Evolutionary conservation across 2,329 filamentous ascomycete genomes (phyloP).

Genomic region (Teratosphaeria destructans): DNA sequence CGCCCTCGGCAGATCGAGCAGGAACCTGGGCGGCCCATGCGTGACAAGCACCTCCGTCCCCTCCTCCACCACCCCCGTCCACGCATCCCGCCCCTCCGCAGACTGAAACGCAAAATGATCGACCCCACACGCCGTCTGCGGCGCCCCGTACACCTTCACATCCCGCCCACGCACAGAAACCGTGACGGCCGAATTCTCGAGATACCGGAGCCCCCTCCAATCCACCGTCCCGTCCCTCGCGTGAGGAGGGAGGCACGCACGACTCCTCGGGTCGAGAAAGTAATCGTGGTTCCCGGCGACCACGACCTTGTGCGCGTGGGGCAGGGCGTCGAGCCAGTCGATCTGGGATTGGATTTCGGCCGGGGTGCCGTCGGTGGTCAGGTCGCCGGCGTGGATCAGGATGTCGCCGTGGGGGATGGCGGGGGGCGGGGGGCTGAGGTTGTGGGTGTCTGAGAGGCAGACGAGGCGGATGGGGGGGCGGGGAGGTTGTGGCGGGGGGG

Average conservation of each 20-base stretch:
- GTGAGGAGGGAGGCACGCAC: conserved; percentile 37
- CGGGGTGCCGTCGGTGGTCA: conserved; percentile 62
- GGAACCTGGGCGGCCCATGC: conserved; percentile 66
- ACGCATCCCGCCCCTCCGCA: conserved; percentile 52
- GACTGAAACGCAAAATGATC: conserved; percentile 71
- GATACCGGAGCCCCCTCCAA: conserved; percentile 61
- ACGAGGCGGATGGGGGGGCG: conserved; percentile 63
- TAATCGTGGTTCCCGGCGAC: conserved; percentile 85
- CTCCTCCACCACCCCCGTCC: conserved; percentile 58
- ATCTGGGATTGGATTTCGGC: conserved; percentile 70
- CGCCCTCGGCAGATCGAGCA: conserved; percentile 53
- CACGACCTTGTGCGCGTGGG: conserved; percentile 70
- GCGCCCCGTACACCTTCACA: conserved; percentile 68
- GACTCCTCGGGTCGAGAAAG: conserved; percentile 62
- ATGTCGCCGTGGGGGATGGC: conserved; percentile 65
- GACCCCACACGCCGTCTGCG: conserved; percentile 66
- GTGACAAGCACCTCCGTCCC: conserved; percentile 72
- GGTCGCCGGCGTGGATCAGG: conserved; percentile 81
- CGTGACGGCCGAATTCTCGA: conserved; percentile 57
- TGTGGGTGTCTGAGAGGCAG: conserved; percentile 85
- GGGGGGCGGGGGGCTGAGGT: conserved; percentile 36
- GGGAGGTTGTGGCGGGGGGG: conserved; percentile 44
- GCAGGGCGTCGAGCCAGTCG: conserved; percentile 66
- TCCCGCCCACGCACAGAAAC: conserved; percentile 49
- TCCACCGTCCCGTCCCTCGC: conserved; percentile 49